Base-by-base conservation (phyloP, 2,329 filamentous ascomycete genomes). In the Xylaria sp. region DNA sequence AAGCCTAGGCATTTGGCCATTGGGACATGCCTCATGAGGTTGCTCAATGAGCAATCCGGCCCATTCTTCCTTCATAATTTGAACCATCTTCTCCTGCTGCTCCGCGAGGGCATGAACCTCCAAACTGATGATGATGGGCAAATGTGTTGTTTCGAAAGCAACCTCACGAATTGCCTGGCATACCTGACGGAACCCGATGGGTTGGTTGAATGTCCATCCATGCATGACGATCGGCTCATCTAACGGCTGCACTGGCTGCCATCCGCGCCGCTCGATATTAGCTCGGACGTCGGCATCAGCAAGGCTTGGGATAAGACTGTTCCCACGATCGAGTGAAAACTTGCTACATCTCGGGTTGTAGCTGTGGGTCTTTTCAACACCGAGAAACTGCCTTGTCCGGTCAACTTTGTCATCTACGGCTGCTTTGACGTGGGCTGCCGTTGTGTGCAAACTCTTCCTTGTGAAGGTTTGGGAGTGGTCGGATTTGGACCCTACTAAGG, bases 31-130 rank as follows among this genome's bases (percentile, higher is more conserved):
- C 21, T 86, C 83, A 21, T 81, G 85, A 45, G 82, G 82, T 61
- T 81, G 75, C 24, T 93, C 90, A 11, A 98, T 84, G 5, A 98
- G 84, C 74, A 92, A 82, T 0, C 88, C 90, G 48, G 86, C 87
- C 94, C 94, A 99, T 71, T 93, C 91, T 73, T 97, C 89, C 72
- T 90, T 90, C 92, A 99, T 98, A 71, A 98, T 97, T 64, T 92
- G 88, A 11, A 97, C 94, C 93, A 98, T 98, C 59, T 92, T 86
- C 71, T 93, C 89, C 79, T 99, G 96, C 79, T 98, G 95, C 61
- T 92, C 89, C 1, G 86, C 82, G 69, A 91, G 88, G 14, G 93
- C 91, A 79, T 98, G 95, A 0, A 98, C 93, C 80, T 99, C 96
- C 5, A 98, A 85, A 78, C 94, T 97, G 72, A 98, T 89, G 67